Percentiles rank a stretch among this genome's conserved stretches.
phyloP scores from a whole-genome alignment of 176 grass and related monocot species.

The Ampelocalamus luodianensis region DNA sequence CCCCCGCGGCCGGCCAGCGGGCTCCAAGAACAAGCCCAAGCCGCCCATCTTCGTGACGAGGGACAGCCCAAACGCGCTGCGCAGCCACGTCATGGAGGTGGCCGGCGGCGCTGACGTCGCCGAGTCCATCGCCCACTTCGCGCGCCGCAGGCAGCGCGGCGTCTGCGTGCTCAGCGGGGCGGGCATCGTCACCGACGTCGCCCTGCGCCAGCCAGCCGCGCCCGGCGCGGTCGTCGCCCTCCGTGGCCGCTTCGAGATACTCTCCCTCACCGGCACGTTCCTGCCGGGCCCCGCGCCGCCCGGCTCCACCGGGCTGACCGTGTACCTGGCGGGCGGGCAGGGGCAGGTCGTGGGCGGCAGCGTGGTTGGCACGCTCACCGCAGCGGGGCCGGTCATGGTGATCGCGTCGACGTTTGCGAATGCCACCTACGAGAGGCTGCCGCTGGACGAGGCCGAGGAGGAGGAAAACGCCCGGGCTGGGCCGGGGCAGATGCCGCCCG shows the following conservation, averaged over 20 bases:
- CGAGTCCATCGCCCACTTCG: conserved; percentile 82
- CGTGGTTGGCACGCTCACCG: conserved; percentile 78
- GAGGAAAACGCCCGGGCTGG: conserved; percentile 38
- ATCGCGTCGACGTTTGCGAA: conserved; percentile 86
- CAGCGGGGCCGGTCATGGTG: conserved; percentile 83
- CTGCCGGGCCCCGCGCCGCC: conserved; percentile 76
- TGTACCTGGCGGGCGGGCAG: conserved; percentile 77
- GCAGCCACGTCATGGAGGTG: conserved; percentile 86
- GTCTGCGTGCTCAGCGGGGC: conserved; percentile 83
- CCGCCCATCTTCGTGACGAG: conserved; percentile 85
- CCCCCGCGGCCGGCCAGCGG: conserved; percentile 70
- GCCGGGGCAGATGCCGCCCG: conserved; percentile 30
- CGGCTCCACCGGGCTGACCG: conserved; percentile 74
- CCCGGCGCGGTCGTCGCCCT: conserved; percentile 69
- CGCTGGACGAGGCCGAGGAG: conserved; percentile 67
- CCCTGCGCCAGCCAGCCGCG: conserved; percentile 71
- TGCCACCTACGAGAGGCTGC: conserved; percentile 82
- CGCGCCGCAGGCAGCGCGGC: conserved; percentile 72
- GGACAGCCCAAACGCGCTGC: conserved; percentile 83
- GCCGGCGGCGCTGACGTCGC: conserved; percentile 74
- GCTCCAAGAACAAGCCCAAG: conserved; percentile 90
- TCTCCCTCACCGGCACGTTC: conserved; percentile 80
- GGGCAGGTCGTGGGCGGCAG: conserved; percentile 87
- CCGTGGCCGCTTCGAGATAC: conserved; percentile 78
- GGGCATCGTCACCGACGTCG: conserved; percentile 67